phyloP scores from a whole-genome alignment of 208 protist genomes.

The Wallacemonas sp. region DNA sequence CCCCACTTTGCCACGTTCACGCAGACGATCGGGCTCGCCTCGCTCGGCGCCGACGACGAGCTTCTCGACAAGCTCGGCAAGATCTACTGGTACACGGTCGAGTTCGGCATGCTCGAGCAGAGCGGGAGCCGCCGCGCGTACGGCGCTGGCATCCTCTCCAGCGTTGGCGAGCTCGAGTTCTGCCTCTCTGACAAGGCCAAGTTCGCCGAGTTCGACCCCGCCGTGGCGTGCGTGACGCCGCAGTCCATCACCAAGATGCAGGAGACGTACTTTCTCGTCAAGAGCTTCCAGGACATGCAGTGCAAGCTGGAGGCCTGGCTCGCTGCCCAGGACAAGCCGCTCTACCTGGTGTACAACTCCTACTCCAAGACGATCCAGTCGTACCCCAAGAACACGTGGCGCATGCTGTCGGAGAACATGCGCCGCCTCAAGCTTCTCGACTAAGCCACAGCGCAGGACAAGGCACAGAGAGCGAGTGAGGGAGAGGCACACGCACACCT shows the following conservation, averaged over 20 bases:
- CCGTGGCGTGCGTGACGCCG: slow-evolving; percentile 41
- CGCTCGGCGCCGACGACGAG: slow-evolving; percentile 94
- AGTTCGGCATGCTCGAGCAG: slow-evolving; percentile 96
- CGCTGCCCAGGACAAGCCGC: slow-evolving; percentile 65
- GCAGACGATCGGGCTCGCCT: slow-evolving; percentile 97
- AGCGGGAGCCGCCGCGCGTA: slow-evolving; percentile 88
- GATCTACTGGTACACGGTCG: slow-evolving; percentile 96
- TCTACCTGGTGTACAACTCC: slow-evolving; percentile 92
- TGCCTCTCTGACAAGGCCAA: slow-evolving; percentile 44
- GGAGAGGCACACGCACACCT: neutral
- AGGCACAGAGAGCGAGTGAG: neutral
- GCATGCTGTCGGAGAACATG: slow-evolving; percentile 57
- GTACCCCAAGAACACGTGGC: slow-evolving; percentile 70
- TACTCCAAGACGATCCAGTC: slow-evolving; percentile 87
- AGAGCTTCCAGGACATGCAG: slow-evolving; percentile 92
- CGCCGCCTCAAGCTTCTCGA: slow-evolving; percentile 16
- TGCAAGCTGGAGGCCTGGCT: slow-evolving; percentile 85
- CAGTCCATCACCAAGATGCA: slow-evolving; percentile 96
- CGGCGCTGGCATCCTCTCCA: slow-evolving; percentile 95
- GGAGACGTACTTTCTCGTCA: slow-evolving; percentile 94
- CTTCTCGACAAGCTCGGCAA: slow-evolving; percentile 93
- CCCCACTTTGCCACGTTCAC: slow-evolving; percentile 96
- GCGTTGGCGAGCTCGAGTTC: slow-evolving; percentile 92
- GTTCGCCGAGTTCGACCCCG: slow-evolving; percentile 66
- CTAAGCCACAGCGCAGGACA: neutral